phyloP scores from a whole-genome alignment of 2,329 filamentous ascomycete species.

The Fusarium sp. region DNA sequence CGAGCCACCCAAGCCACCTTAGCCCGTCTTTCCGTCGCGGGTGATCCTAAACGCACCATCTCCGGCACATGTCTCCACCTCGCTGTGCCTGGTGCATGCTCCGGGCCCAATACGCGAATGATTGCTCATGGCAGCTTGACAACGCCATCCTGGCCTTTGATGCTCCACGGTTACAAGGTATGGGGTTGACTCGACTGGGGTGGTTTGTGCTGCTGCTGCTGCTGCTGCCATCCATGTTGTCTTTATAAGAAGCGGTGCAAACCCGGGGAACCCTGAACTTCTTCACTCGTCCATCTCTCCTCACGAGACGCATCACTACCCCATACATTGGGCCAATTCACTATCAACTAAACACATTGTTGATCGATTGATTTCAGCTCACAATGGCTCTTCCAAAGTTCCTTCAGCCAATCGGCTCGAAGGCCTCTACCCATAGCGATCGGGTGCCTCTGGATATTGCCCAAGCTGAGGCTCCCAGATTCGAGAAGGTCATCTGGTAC shows the following conservation, averaged over 20 bases:
- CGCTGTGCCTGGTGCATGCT: constrained; percentile 31
- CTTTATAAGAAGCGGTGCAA: constrained; percentile 43
- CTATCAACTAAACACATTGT: constrained; percentile 5
- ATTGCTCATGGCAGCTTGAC: background rate
- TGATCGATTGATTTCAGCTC: background rate
- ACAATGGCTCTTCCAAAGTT: constrained; percentile 45
- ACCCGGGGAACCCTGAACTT: constrained; percentile 21
- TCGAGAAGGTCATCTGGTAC: constrained; percentile 68
- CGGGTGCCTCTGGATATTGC: constrained; percentile 52
- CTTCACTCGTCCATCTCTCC: constrained; percentile 29
- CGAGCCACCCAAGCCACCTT: constrained; percentile 20
- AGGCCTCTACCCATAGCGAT: constrained; percentile 17
- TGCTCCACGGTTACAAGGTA: constrained; percentile 22
- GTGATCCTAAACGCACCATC: constrained; percentile 39
- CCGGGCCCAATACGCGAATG: constrained; percentile 15
- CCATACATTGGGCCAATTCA: constrained; percentile 9
- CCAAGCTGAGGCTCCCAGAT: constrained; percentile 60
- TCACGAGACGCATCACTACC: constrained; percentile 27
- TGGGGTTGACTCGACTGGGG: constrained; percentile 10
- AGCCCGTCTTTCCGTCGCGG: constrained; percentile 41
- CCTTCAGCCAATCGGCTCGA: constrained; percentile 43
- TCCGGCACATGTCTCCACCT: constrained; percentile 34
- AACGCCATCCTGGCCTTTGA: background rate
- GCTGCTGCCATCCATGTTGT: constrained; percentile 5
- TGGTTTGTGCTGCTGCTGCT: background rate